These are phyloP conservation scores for Trametes versicolor DNA, from an alignment of 1,284 basidiomycete genomes.

Conservation along the genomic window DNA sequence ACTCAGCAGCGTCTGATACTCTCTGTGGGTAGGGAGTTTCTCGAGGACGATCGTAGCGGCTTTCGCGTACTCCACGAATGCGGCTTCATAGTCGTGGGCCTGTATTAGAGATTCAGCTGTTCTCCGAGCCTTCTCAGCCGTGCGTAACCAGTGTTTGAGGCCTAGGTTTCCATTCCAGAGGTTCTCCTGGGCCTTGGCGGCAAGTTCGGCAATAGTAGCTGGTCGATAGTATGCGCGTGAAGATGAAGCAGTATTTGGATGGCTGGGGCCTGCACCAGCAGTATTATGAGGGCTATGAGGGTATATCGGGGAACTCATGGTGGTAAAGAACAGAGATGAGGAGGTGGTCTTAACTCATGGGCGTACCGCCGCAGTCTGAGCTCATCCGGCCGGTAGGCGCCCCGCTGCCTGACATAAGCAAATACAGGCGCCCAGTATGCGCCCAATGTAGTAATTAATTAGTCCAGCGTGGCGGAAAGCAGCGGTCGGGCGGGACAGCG, in stretches of 20 bases:
- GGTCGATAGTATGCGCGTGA: constrained; percentile 35
- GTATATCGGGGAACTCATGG: constrained; percentile 39
- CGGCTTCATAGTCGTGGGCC: constrained; percentile 61
- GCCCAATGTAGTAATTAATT: background rate
- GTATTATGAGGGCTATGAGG: constrained; percentile 26
- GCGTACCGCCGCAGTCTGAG: constrained; percentile 35
- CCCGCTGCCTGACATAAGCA: too few relatives aligned
- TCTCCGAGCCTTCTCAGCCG: constrained; percentile 62
- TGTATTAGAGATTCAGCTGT: constrained; percentile 53
- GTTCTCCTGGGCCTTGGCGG: constrained; percentile 56
- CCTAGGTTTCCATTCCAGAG: constrained; percentile 58
- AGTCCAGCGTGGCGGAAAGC: constrained; percentile 11
- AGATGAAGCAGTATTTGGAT: constrained; percentile 14
- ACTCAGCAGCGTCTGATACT: constrained; percentile 57
- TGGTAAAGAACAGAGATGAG: constrained; percentile 22
- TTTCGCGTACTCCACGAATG: constrained; percentile 66
- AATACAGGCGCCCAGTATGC: background rate
- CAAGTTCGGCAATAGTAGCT: constrained; percentile 64
- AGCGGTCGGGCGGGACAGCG: constrained; percentile 10
- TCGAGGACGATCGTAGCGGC: constrained; percentile 73
- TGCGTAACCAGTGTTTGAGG: constrained; percentile 64
- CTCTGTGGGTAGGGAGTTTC: constrained; percentile 64
- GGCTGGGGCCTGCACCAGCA: constrained; percentile 26
- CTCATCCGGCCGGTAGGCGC: too few relatives aligned
- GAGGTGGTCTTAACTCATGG: background rate